A percentile compares a stretch with the other conserved stretches of the same genome.
phyloP scores from a whole-genome alignment of 148 eudicot species.

The Camellia granthamiana region DNA sequence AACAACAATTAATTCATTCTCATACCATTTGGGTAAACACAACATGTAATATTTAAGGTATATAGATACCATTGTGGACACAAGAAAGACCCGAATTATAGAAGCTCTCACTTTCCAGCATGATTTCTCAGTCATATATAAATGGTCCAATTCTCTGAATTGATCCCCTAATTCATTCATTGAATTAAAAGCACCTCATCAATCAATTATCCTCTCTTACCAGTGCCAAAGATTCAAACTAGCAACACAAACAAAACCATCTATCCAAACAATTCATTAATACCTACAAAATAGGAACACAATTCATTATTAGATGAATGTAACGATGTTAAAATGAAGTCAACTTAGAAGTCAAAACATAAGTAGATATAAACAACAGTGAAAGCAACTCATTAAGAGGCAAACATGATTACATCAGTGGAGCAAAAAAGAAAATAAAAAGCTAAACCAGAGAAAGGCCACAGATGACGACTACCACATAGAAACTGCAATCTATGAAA shows the following conservation, averaged over 20 bases:
- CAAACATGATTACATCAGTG: neutral
- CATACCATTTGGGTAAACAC: no score
- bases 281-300: no score
- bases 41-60: no score
- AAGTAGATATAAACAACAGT: no score
- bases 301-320: no score
- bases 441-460: conserved; percentile 44
- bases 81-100: neutral
- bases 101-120: neutral
- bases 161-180: neutral
- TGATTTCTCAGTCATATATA: neutral
- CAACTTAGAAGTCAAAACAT: no score
- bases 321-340: no score
- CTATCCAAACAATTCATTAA: neutral
- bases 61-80: no score
- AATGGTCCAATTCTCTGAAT: neutral
- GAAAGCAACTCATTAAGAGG: neutral
- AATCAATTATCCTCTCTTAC: neutral
- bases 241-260: neutral
- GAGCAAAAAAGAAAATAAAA: neutral
- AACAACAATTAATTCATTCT: no score
- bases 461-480: conserved; percentile 48
- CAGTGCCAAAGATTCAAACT: neutral
- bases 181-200: neutral
- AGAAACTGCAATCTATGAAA: conserved; percentile 67